These are phyloP conservation scores for Symbiodinium pilosum DNA, from an alignment of 73 alveolate genomes.

Conservation along the genomic window DNA sequence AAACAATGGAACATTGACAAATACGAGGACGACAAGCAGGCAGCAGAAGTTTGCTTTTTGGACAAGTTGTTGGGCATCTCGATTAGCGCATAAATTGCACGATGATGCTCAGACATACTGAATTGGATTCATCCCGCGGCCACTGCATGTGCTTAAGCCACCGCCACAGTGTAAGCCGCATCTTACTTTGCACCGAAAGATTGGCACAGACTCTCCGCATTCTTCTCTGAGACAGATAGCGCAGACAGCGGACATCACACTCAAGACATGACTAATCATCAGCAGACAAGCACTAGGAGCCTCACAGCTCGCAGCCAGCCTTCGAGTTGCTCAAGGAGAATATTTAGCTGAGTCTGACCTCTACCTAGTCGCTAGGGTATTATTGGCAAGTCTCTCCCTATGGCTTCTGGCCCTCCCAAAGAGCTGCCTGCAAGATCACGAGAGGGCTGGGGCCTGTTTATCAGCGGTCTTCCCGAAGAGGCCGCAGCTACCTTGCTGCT, in stretches of 20 bases:
- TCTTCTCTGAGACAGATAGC: too few species aligned
- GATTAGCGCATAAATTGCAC: background rate
- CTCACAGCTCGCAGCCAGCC: too few species aligned
- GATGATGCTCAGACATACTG: too few species aligned
- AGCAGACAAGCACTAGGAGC: too few species aligned
- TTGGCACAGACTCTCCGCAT: too few species aligned
- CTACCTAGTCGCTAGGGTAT: too few species aligned
- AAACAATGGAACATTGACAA: conserved; percentile 83
- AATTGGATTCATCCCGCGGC: background rate
- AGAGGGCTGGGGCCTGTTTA: conserved; percentile 90
- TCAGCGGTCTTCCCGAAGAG: conserved; percentile 62
- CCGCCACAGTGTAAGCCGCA: too few species aligned
- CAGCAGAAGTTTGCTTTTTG: background rate
- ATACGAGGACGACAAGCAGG: conserved; percentile 77
- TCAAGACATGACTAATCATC: too few species aligned
- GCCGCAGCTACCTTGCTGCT: background rate
- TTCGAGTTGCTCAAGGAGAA: too few species aligned
- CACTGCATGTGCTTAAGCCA: background rate
- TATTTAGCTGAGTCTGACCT: background rate
- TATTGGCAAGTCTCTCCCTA: too few species aligned
- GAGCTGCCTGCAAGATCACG: conserved; percentile 78
- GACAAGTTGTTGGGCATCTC: background rate
- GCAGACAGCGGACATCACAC: too few species aligned
- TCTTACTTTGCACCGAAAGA: too few species aligned
- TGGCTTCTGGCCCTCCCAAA: background rate